Conservation (phyloP, 1,284 basidiomycete genomes). For the Ceratobasidium sp. region DNA sequence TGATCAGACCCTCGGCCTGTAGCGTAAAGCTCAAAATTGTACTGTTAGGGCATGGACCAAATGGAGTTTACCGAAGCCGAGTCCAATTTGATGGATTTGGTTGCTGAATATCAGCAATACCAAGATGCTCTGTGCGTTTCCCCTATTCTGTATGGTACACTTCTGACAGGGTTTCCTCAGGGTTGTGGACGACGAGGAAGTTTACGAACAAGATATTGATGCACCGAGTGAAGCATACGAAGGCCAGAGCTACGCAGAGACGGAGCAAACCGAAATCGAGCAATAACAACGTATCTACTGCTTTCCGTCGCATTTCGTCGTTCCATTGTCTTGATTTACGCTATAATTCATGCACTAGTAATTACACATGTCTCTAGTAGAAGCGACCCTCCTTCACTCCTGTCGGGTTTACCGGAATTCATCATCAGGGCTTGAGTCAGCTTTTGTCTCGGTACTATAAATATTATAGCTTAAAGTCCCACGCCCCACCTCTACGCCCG, state of each 20-base stretch:
- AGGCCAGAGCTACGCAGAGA: slow-evolving; percentile 39
- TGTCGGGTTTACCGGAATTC: slow-evolving; percentile 19
- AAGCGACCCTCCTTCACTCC: not conserved
- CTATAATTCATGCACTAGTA: slow-evolving; percentile 2
- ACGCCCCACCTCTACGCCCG: not conserved
- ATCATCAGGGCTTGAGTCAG: not conserved
- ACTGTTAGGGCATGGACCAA: slow-evolving; percentile 73
- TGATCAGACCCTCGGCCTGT: not conserved
- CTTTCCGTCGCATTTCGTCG: not conserved
- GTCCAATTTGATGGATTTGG: slow-evolving; percentile 79
- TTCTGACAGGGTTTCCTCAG: slow-evolving; percentile 36
- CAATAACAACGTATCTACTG: not conserved
- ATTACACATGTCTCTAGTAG: not conserved
- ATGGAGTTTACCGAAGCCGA: slow-evolving; percentile 94
- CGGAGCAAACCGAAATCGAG: slow-evolving; percentile 35
- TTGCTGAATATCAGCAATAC: slow-evolving; percentile 47
- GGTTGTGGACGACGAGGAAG: slow-evolving; percentile 37
- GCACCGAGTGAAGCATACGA: slow-evolving; percentile 31
- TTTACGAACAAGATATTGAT: slow-evolving; percentile 39
- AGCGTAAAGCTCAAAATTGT: not conserved
- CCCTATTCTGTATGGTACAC: slow-evolving; percentile 4
- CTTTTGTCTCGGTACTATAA: not conserved
- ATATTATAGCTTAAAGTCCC: not conserved
- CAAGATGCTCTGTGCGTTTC: slow-evolving; percentile 52
- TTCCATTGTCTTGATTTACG: not conserved